These are phyloP conservation scores for Megacollybia marginata DNA, from an alignment of 768 basidiomycete genomes.

Conservation along the genomic window DNA sequence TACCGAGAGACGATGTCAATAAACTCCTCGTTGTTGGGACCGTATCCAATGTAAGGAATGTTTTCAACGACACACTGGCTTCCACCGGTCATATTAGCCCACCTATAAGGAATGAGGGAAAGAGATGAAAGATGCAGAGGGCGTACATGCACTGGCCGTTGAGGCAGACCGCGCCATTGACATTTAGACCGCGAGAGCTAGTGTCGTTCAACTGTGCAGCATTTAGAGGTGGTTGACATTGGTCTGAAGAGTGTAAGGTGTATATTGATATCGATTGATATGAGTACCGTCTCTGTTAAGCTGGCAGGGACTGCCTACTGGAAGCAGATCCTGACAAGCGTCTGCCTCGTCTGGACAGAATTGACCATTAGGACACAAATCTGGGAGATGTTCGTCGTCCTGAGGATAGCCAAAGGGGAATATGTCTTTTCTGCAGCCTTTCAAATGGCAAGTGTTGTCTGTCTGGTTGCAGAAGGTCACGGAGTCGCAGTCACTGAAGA, in stretches of 20 bases:
- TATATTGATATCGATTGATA: background rate
- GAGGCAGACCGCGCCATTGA: constrained; percentile 80
- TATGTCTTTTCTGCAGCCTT: constrained; percentile 69
- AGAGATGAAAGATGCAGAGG: background rate
- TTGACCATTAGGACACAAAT: constrained; percentile 48
- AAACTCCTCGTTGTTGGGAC: constrained; percentile 44
- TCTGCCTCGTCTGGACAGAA: constrained; percentile 87
- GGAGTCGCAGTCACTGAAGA: constrained; percentile 71
- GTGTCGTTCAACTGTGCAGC: constrained; percentile 54
- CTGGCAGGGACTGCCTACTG: constrained; percentile 68
- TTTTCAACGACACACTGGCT: constrained; percentile 68
- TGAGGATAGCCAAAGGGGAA: constrained; percentile 64
- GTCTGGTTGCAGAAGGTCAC: constrained; percentile 53
- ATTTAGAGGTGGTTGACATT: constrained; percentile 69
- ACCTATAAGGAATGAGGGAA: constrained; percentile 34
- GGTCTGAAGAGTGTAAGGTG: constrained; percentile 38
- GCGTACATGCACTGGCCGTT: constrained; percentile 78
- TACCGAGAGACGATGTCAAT: constrained; percentile 80
- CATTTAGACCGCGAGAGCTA: constrained; percentile 60
- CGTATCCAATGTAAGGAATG: constrained; percentile 69
- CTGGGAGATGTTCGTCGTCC: constrained; percentile 38
- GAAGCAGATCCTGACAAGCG: constrained; percentile 50
- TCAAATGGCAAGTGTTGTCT: constrained; percentile 47
- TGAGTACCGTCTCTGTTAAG: constrained; percentile 74
- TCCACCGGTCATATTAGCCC: constrained; percentile 68